Evolutionary conservation across 495 filamentous ascomycete species (phyloP).

Genomic region (Daldinia concentrica): DNA sequence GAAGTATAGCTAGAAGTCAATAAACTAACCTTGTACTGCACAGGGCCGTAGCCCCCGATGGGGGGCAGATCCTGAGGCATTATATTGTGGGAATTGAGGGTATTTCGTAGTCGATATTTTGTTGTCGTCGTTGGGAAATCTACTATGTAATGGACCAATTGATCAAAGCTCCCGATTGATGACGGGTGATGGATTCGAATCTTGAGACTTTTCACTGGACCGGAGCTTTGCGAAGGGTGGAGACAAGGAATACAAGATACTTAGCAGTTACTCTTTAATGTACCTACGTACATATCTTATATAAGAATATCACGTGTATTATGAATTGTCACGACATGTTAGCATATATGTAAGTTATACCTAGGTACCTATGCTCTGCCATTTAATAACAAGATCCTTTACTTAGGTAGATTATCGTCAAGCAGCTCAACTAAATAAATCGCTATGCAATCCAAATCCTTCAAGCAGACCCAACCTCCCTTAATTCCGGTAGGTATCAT

Average conservation of each 20-base stretch:
- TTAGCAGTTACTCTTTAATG: no score
- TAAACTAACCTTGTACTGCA: slow-evolving; percentile 96
- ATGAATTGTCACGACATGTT: no score
- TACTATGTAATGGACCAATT: background rate
- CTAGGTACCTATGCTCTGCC: no score
- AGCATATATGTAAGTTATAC: no score
- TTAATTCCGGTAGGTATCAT: slow-evolving; percentile 23
- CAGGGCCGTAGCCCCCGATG: slow-evolving; percentile 87
- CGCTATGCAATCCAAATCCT: slow-evolving; percentile 30
- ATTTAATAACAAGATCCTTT: no score
- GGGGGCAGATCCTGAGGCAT: slow-evolving; percentile 95
- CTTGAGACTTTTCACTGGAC: background rate
- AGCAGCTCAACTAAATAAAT: slow-evolving; percentile 10
- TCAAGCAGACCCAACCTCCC: background rate
- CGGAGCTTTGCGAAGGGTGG: background rate
- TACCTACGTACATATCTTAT: background rate
- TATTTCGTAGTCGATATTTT: background rate
- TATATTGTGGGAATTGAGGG: slow-evolving; percentile 34
- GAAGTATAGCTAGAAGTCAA: no score
- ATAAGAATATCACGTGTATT: background rate
- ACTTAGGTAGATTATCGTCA: background rate
- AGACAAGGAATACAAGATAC: no score
- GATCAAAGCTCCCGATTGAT: slow-evolving; percentile 13
- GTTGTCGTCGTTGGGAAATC: background rate
- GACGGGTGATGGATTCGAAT: background rate